Conservation (phyloP, 1,139 yeast genomes). For the Kodamaea ohmeri region DNA sequence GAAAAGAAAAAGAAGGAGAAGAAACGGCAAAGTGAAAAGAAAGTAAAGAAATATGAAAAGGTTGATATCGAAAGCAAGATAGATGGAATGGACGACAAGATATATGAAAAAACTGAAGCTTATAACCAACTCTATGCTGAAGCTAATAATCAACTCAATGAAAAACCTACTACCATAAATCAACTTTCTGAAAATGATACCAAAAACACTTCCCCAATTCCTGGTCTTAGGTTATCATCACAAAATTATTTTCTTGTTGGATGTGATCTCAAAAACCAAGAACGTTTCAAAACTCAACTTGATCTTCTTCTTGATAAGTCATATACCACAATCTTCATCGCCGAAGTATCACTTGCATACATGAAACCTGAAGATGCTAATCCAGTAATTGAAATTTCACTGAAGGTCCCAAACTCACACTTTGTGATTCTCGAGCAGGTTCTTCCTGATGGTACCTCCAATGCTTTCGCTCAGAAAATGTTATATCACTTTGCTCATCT, state of each 20-base stretch:
- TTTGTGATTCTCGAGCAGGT: conserved; percentile 71
- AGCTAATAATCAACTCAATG: not conserved
- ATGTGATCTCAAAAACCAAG: conserved; percentile 61
- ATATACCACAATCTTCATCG: conserved; percentile 58
- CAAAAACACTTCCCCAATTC: conserved; percentile 10
- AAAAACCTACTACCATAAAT: not conserved
- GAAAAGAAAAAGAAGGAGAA: not conserved
- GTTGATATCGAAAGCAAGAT: not conserved
- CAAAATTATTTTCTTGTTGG: conserved; percentile 59
- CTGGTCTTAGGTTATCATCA: conserved; percentile 37
- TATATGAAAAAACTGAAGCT: not conserved
- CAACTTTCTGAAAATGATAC: not conserved
- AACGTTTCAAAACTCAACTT: conserved; percentile 40
- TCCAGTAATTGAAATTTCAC: conserved; percentile 51
- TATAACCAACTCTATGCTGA: too few species aligned
- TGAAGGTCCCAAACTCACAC: conserved; percentile 47
- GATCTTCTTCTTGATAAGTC: conserved; percentile 19
- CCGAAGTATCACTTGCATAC: conserved; percentile 81
- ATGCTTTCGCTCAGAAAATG: conserved; percentile 77
- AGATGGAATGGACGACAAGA: not conserved
- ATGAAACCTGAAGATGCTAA: conserved; percentile 74
- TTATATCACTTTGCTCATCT: conserved; percentile 65
- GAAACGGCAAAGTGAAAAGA: conserved; percentile 1
- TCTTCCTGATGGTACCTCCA: conserved; percentile 58
- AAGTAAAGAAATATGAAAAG: not conserved